phyloP scores from a whole-genome alignment of 371 early-diverging fungal species.

The Mortierella sp. region DNA sequence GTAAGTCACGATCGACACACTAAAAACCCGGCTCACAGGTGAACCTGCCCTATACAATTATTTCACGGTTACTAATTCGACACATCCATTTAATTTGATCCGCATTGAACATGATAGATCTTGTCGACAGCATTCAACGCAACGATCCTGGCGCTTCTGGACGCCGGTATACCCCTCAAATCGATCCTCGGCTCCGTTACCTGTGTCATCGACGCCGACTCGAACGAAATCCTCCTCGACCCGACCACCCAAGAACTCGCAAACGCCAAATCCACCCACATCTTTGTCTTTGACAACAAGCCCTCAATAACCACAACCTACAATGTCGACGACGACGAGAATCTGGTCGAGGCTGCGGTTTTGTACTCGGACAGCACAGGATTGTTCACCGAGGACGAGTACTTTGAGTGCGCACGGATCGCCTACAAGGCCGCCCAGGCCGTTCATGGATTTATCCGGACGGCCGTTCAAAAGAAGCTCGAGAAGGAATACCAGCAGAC shows the following conservation, averaged over 20 bases:
- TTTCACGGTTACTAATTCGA: neutral
- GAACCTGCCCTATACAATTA: too few species aligned
- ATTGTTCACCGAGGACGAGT: slow-evolving; percentile 75
- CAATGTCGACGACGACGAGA: slow-evolving; percentile 6
- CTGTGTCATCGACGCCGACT: slow-evolving; percentile 71
- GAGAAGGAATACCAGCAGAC: slow-evolving; percentile 68
- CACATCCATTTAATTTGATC: neutral
- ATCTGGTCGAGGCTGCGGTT: slow-evolving; percentile 25
- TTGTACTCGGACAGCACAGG: slow-evolving; percentile 78
- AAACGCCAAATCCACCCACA: slow-evolving; percentile 82
- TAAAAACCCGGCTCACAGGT: too few species aligned
- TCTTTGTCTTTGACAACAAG: slow-evolving; percentile 84
- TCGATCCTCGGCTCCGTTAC: slow-evolving; percentile 79
- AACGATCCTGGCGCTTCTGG: slow-evolving; percentile 85
- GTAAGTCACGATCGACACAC: slow-evolving; percentile 55
- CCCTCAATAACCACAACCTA: slow-evolving; percentile 31
- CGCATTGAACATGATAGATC: slow-evolving; percentile 59
- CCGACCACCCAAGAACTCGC: slow-evolving; percentile 82
- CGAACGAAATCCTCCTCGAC: slow-evolving; percentile 81
- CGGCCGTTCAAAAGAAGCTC: slow-evolving; percentile 68
- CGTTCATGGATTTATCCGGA: slow-evolving; percentile 70
- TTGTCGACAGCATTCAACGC: slow-evolving; percentile 89
- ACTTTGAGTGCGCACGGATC: slow-evolving; percentile 63
- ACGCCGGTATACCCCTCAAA: slow-evolving; percentile 93
- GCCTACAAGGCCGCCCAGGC: slow-evolving; percentile 65